These are phyloP conservation scores for Monosporascus sp. DNA, from an alignment of 2,329 filamentous ascomycete genomes.

Conservation along the genomic window DNA sequence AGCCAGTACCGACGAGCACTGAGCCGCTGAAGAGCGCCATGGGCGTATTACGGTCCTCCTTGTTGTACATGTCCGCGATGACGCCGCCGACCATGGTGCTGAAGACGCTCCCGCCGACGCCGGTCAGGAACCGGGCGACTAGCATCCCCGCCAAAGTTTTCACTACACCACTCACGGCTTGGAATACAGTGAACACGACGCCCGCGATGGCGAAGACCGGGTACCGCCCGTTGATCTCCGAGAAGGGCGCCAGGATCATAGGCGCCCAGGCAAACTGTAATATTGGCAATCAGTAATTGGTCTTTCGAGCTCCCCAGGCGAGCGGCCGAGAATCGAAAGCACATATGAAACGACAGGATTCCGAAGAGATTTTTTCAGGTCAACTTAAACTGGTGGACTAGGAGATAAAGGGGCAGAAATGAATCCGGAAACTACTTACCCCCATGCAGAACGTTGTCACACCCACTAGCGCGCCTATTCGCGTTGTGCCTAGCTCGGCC, in stretches of 20 bases:
- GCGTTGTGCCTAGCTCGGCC: constrained; percentile 58
- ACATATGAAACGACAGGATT: no score
- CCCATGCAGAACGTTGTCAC: constrained; percentile 79
- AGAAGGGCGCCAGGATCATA: constrained; percentile 84
- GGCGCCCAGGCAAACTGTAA: constrained; percentile 66
- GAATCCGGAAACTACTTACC: constrained; percentile 32
- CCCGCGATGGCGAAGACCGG: constrained; percentile 76
- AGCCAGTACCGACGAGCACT: constrained; percentile 73
- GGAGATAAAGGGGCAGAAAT: background rate
- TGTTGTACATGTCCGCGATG: constrained; percentile 78
- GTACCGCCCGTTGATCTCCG: constrained; percentile 80
- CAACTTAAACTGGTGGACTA: background rate
- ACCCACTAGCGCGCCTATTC: constrained; percentile 63
- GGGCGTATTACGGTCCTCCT: constrained; percentile 74
- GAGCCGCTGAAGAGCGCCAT: constrained; percentile 85
- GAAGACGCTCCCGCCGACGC: constrained; percentile 72
- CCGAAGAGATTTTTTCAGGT: no score
- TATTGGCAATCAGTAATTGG: no score
- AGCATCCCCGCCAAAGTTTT: constrained; percentile 67
- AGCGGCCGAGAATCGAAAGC: no score
- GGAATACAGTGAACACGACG: constrained; percentile 63
- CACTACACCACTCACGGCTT: constrained; percentile 69
- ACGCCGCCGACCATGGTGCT: constrained; percentile 91
- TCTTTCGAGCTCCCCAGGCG: no score
- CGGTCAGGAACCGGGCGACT: constrained; percentile 68